phyloP scores from a whole-genome alignment of 1,284 basidiomycete species.

The Cryptococcus wingfieldii region DNA sequence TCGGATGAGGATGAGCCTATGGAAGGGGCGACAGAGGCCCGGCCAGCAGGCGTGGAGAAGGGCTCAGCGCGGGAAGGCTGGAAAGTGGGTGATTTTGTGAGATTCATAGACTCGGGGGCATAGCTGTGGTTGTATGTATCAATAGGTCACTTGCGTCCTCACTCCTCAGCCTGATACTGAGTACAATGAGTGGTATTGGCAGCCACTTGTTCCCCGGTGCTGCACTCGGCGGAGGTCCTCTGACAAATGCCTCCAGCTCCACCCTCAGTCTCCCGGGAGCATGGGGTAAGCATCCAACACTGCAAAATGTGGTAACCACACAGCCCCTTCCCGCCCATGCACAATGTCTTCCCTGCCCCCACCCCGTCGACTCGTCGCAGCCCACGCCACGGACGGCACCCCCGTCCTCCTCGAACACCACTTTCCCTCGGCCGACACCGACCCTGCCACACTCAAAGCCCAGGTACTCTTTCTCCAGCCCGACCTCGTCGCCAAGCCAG shows the following conservation, averaged over 20 bases:
- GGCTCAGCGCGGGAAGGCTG: conserved; percentile 16
- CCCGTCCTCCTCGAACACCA: conserved; percentile 1
- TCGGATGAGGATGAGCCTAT: conserved; percentile 15
- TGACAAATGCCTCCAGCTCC: too few species aligned
- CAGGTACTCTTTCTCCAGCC: conserved; percentile 12
- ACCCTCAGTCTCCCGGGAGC: too few species aligned
- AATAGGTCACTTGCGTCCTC: too few species aligned
- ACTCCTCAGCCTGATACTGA: too few species aligned
- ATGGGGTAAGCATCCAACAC: too few species aligned
- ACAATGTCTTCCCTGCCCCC: conserved; percentile 9
- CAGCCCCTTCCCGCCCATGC: too few species aligned
- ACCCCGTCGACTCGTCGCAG: conserved; percentile 10
- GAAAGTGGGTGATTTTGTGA: conserved; percentile 32
- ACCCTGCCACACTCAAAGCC: background rate
- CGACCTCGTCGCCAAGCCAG: conserved; percentile 7
- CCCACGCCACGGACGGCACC: conserved; percentile 5
- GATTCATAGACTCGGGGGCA: conserved; percentile 33
- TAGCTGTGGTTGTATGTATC: background rate
- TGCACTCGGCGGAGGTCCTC: too few species aligned
- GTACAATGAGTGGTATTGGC: too few species aligned
- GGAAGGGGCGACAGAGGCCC: background rate
- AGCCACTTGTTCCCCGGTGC: too few species aligned
- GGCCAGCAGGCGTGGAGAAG: background rate
- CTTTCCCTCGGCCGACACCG: background rate
- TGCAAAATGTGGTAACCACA: too few species aligned